Conservation (phyloP, 2,329 filamentous ascomycete species). For the Cytospora mali region DNA sequence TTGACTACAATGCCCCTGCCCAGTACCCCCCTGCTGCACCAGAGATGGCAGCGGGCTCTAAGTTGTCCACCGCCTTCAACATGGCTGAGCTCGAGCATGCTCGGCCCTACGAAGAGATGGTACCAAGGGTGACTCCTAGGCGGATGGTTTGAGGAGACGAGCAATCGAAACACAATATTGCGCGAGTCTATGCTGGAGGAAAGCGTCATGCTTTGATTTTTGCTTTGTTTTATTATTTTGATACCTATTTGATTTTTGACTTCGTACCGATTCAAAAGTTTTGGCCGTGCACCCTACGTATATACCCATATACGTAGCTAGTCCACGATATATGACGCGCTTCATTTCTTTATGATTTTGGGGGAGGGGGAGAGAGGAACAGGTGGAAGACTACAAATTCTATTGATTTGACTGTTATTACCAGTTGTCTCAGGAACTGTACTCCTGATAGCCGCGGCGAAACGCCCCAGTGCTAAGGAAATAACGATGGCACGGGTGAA, state of each 20-base stretch:
- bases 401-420: background rate
- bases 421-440: background rate
- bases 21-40: constrained; percentile 39
- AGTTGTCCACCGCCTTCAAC: constrained; percentile 17
- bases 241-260: constrained; percentile 23
- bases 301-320: constrained; percentile 21
- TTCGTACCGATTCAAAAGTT: constrained; percentile 2
- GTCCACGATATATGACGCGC: constrained; percentile 22
- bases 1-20: constrained; percentile 41
- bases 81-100: constrained; percentile 53
- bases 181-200: constrained; percentile 3
- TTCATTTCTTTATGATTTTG: constrained; percentile 5
- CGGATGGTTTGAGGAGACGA: constrained; percentile 36
- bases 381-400: constrained; percentile 3
- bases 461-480: background rate
- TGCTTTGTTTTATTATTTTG: constrained; percentile 9
- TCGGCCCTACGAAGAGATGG: constrained; percentile 61
- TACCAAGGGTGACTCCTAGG: constrained; percentile 53
- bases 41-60: constrained; percentile 18
- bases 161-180: constrained; percentile 4
- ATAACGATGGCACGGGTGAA: background rate
- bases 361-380: background rate
- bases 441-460: too few relatives aligned
- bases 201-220: constrained; percentile 8
- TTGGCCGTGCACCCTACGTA: constrained; percentile 15